Conservation (phyloP, 2,329 filamentous ascomycete species). For the Ceratocystis albifundus region DNA sequence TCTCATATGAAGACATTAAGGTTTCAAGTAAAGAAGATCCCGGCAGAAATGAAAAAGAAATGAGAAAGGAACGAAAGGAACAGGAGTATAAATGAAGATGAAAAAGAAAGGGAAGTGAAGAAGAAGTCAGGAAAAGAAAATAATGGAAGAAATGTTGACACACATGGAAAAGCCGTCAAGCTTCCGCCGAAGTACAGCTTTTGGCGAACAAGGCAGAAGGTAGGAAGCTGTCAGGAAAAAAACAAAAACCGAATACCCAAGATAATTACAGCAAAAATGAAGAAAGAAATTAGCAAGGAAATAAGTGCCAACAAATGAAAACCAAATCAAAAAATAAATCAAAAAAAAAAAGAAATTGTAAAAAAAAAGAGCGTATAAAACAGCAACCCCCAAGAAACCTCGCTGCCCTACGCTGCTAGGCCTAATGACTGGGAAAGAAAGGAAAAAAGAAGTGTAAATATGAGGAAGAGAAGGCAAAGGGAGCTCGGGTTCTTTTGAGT, state of each 20-base stretch:
- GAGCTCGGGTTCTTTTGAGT: slow-evolving; percentile 15
- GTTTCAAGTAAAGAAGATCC: not conserved
- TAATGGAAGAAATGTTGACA: not conserved
- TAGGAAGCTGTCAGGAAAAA: not conserved
- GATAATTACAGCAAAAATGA: not conserved
- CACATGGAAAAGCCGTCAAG: not conserved
- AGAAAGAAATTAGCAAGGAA: slow-evolving; percentile 8
- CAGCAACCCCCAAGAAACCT: slow-evolving; percentile 3
- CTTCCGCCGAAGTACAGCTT: not conserved
- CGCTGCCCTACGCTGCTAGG: not conserved
- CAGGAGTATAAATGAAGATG: not conserved
- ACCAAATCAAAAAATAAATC: not conserved
- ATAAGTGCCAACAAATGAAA: slow-evolving; percentile 21
- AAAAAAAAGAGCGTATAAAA: slow-evolving; percentile 13
- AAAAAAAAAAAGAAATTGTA: not conserved
- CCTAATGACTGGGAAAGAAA: slow-evolving; percentile 4
- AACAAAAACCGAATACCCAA: not conserved
- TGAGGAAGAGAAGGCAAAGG: slow-evolving; percentile 13
- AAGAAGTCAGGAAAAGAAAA: slow-evolving; percentile 15
- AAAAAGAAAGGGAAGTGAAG: not conserved
- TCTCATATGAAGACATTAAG: slow-evolving; percentile 12
- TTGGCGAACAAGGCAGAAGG: not conserved
- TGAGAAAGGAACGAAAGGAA: not conserved
- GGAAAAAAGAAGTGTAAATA: slow-evolving; percentile 9
- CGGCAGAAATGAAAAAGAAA: not conserved